Base-by-base conservation (phyloP, 345 rosid genomes). In the Gossypium bickii region DNA sequence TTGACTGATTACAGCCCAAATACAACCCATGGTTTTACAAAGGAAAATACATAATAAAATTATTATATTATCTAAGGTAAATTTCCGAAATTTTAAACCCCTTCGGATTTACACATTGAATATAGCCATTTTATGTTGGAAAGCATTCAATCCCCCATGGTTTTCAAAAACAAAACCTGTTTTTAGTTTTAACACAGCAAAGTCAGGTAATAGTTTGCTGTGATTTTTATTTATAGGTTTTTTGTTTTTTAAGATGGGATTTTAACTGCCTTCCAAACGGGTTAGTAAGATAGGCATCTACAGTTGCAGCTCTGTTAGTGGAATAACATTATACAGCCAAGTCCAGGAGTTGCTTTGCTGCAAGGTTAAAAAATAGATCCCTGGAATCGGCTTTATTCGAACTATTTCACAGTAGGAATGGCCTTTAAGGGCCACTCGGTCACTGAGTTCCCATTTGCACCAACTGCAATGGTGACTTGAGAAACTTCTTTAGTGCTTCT, bases 381-480 rank as follows among this genome's bases (percentile, higher is more conserved):
- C 49, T 27, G 34, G 34, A 61, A 12, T 27, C n/a, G 38, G 59
- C 76, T 73, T 71, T 73, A 61, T 73, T 73, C 66, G 2, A 15
- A 22, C 17, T 62, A 58, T 43, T 49, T 8, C 15, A 27, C 24
- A 45, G 53, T 17, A 7, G 2, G 22, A 69, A 51, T 51, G 59
- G 45, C 45, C n/a, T 24, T 34, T 47, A 38, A 47, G 12, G 24
- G 43, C 16, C 57, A 16, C 2, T 4, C 2, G 13, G 51, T 27
- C 17, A 70, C 48, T 34, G 51, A 0, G 17, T 83, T 16, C 87
- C 95, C 91, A 90, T 89, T 78, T 87, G 87, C 69, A 89, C 86
- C 79, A 82, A 71, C 82, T 85, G 86, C 63, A 80, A 76, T 4
- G 97, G 95, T 61, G 98, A 91, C 76, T 94, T 94, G 62, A 91